Evolutionary conservation across 2,329 filamentous ascomycete species (phyloP), one percentile per base, ranked within the genome.

Genomic region (Sporothrix schenckii): DNA sequence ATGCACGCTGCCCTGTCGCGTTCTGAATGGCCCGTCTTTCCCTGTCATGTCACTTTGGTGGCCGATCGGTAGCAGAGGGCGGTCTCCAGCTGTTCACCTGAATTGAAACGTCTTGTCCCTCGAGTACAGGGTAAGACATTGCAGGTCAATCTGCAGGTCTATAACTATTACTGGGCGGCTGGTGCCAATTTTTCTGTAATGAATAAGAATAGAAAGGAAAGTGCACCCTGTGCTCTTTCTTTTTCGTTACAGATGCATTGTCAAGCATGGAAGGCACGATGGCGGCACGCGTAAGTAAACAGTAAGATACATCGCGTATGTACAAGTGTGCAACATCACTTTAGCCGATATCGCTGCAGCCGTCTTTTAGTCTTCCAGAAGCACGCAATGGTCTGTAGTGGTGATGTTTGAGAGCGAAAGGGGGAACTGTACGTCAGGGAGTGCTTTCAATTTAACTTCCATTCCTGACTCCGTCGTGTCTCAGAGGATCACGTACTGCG

Each of bases 1-100:
- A 67, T 47, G 54, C 52, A 69, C 66, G 30, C 56, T 66, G 67
- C 16, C 34, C 67, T 69, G 69, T 69, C 69, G 69, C 70, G 69
- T 61, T 56, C 53, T 72, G 66, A 69, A 65, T 72, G 70, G 72
- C 41, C 60, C 69, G 24, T 19, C 19, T 41, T 19, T 66, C 21
- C 34, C 34, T 27, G 14, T 13, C 50, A 16, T 6, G 66, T 13
- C 16, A 56, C 34, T 44, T 24, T 30, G 58, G 16, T 68, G 71
- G 21, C 52, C 53, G 5, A 53, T 16, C 19, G 24, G 24, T 56
- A 34, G 52, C 66, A 60, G 63, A 52, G 63, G 27, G 47, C 16
- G 60, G 60, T 24, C 14, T 41, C 60, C 9, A 50, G 44, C 21
- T 24, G 47, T 19, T 44, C 30, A 34, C 21, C 49, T 56, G 50